Evolutionary conservation across 768 basidiomycete genomes (phyloP).

Genomic region (Lentinula guzmanii): DNA sequence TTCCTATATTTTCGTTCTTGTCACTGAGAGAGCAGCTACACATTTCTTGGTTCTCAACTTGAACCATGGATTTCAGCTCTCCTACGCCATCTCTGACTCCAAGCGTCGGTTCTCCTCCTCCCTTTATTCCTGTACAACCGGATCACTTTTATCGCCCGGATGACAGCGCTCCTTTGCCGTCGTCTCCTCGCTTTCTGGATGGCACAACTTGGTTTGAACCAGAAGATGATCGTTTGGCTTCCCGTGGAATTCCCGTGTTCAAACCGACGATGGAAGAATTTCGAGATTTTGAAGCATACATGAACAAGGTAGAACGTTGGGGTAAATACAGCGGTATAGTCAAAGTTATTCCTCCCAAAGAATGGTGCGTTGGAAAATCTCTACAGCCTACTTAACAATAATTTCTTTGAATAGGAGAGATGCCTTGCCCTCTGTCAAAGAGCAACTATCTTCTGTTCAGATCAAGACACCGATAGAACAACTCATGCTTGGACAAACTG

Average conservation of each 20-base stretch:
- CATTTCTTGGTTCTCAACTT: background rate
- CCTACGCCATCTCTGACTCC: slow-evolving; percentile 33
- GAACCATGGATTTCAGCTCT: slow-evolving; percentile 8
- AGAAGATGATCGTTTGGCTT: slow-evolving; percentile 72
- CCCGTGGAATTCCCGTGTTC: slow-evolving; percentile 95
- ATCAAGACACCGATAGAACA: slow-evolving; percentile 92
- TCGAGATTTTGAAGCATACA: slow-evolving; percentile 84
- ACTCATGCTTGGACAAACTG: slow-evolving; percentile 80
- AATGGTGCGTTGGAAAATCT: slow-evolving; percentile 61
- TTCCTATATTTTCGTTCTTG: background rate
- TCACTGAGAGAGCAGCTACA: background rate
- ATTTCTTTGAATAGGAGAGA: slow-evolving; percentile 46
- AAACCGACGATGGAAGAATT: slow-evolving; percentile 92
- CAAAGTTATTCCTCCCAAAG: slow-evolving; percentile 91
- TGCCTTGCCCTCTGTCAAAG: slow-evolving; percentile 62
- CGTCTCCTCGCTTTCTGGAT: slow-evolving; percentile 54
- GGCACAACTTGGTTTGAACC: slow-evolving; percentile 67
- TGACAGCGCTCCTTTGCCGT: slow-evolving; percentile 35
- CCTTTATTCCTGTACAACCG: slow-evolving; percentile 49
- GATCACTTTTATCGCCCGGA: slow-evolving; percentile 79
- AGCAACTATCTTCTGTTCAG: slow-evolving; percentile 68
- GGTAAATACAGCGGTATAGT: slow-evolving; percentile 88
- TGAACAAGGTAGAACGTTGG: slow-evolving; percentile 85
- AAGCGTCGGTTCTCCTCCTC: slow-evolving; percentile 48
- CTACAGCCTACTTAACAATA: slow-evolving; percentile 13